phyloP scores from a whole-genome alignment of 441 rosid genomes.

The Hypseocharis bilobata region DNA sequence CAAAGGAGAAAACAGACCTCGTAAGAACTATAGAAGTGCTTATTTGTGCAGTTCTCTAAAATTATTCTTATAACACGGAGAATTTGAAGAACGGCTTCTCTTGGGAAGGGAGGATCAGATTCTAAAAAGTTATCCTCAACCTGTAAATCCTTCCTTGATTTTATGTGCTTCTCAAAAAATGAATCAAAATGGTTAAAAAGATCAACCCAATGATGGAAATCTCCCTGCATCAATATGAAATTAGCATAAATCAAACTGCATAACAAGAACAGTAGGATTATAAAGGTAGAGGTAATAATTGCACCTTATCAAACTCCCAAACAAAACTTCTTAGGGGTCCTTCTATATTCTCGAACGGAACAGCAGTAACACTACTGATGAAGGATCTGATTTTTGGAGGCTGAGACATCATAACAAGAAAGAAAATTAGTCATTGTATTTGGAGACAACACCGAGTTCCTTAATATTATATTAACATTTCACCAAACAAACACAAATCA shows the following conservation, averaged over 20 bases:
- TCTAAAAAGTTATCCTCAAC: conserved; percentile 63
- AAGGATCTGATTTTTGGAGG: conserved; percentile 86
- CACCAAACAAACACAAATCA: conserved; percentile 11
- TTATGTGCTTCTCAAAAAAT: conserved; percentile 79
- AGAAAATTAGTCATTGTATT: not conserved
- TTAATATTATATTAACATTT: conserved; percentile 8
- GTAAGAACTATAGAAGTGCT: conserved; percentile 82
- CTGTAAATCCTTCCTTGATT: conserved; percentile 79
- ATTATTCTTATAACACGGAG: conserved; percentile 83
- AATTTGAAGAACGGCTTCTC: conserved; percentile 79
- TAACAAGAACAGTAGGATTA: not conserved
- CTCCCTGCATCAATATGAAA: conserved; percentile 55
- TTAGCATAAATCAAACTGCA: conserved; percentile 20
- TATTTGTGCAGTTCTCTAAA: conserved; percentile 90
- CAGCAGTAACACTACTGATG: conserved; percentile 56
- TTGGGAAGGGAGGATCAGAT: conserved; percentile 71
- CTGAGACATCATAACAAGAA: conserved; percentile 34
- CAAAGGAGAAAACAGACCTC: conserved; percentile 46
- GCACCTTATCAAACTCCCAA: conserved; percentile 93
- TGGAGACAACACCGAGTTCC: not conserved
- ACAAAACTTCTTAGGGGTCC: conserved; percentile 62
- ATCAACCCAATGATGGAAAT: conserved; percentile 97
- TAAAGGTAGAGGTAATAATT: conserved; percentile 13
- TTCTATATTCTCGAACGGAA: conserved; percentile 65
- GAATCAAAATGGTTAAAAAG: conserved; percentile 90